Base-by-base conservation (phyloP, 1,139 yeast genomes). In the Pichia sp. region DNA sequence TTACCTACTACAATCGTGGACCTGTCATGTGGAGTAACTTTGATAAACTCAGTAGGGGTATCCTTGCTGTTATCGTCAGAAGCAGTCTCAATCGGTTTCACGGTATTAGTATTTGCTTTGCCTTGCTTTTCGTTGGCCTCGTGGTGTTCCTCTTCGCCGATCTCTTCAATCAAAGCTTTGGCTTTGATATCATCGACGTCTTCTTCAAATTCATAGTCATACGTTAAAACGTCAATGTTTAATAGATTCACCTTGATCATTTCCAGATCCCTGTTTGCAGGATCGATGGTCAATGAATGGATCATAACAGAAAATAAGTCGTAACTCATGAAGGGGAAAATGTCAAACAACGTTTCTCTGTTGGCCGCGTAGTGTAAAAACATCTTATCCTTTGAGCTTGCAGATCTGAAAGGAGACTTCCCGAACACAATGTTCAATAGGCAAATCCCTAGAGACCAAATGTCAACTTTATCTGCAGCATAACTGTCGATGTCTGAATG, bases 381-480 rank as follows among this genome's bases (percentile, higher is more conserved):
- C 51, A 95, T 73, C 65, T 88, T 89, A 69, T 93, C 99, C 30
- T 86, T 79, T 61, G 84, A 83, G 63, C 85, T 83, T 3, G 98
- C 98, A 16, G 85, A 84, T 58, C 75, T 78, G 68, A 93, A 93
- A 2, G 98, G 98, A 67, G 89, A 88, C 65, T 91, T 86, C 52
- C 88, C 95, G 72, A 91, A 93, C 30, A 93, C 86, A 55, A 89
- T 75, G 60, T 95, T 91, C 62, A 93, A 73, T 56, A 93, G 74
- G 53, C 90, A 87, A 59, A 91, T 84, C 22, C 98, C 99, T 56
- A 88, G 72, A 1, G 97, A 85, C 99, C 99, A 93, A 53, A 91
- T 75, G 70, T 93, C 99, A 48, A 87, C 87, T 68, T 87, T 87
- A 25, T 86, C 82, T 19, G 97, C 93, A 63, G 87, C 89, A 68